Conservation (phyloP, 192 early-diverging fungal genomes). For the Coemansia sp. region DNA sequence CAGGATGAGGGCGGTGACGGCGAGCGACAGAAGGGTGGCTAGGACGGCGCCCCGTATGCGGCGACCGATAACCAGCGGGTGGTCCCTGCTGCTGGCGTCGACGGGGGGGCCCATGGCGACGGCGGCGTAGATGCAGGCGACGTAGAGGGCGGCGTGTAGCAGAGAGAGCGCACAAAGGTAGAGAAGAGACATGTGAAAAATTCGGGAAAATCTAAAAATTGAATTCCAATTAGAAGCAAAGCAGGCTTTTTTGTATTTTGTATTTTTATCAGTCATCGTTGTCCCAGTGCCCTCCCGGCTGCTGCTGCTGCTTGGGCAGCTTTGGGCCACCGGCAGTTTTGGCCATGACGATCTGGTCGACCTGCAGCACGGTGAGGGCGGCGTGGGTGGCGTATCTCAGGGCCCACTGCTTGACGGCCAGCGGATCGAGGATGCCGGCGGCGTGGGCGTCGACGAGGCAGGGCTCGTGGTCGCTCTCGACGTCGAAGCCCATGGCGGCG, state of each 20-base stretch:
- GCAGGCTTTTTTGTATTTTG: neutral
- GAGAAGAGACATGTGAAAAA: neutral
- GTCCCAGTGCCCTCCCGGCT: conserved; percentile 77
- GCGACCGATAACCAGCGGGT: conserved; percentile 34
- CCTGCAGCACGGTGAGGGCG: conserved; percentile 89
- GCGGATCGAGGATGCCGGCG: conserved; percentile 74
- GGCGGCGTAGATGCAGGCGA: conserved; percentile 27
- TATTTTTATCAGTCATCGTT: conserved; percentile 50
- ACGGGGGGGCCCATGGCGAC: conserved; percentile 12
- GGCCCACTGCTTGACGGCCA: conserved; percentile 83
- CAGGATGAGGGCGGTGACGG: conserved; percentile 4
- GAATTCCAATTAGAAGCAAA: neutral
- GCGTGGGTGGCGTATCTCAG: conserved; percentile 88
- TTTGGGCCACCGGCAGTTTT: conserved; percentile 95
- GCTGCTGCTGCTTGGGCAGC: conserved; percentile 81
- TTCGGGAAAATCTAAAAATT: neutral
- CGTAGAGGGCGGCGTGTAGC: conserved; percentile 20
- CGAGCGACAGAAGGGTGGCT: conserved; percentile 12
- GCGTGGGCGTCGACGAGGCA: conserved; percentile 67
- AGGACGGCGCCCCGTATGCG: conserved; percentile 22
- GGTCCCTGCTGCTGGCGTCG: conserved; percentile 25
- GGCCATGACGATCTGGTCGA: conserved; percentile 99
- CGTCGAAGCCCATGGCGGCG: conserved; percentile 62
- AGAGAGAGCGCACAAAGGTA: conserved; percentile 8
- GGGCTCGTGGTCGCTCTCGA: conserved; percentile 61